These are phyloP conservation scores for Parvularia atlantis DNA, from an alignment of 78 protist genomes.

Conservation along the genomic window DNA sequence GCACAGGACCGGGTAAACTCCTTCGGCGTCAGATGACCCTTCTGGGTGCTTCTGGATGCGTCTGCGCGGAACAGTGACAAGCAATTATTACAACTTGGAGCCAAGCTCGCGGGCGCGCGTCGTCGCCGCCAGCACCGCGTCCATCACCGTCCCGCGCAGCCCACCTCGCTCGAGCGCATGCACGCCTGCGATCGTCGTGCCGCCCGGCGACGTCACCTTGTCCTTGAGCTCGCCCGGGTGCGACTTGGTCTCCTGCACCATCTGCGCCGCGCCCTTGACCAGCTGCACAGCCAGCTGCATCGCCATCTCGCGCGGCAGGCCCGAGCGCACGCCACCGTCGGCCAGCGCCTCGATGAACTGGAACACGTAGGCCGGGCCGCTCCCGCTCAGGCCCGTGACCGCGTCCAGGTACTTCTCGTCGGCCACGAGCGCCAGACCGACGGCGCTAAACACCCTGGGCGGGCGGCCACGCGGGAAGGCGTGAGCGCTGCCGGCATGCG, in stretches of 20 bases:
- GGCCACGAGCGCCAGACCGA: slow-evolving; percentile 23
- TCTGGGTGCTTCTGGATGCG: too few relatives aligned
- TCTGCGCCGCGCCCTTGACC: slow-evolving; percentile 54
- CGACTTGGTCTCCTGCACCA: slow-evolving; percentile 40
- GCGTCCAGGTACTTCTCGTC: slow-evolving; percentile 41
- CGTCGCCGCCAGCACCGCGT: slow-evolving; percentile 43
- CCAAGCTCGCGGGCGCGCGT: slow-evolving; percentile 30
- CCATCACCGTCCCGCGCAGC: slow-evolving; percentile 23
- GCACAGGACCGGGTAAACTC: too few relatives aligned
- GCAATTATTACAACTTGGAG: too few relatives aligned
- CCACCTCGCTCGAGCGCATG: slow-evolving; percentile 41
- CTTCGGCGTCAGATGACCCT: too few relatives aligned
- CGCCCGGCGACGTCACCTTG: slow-evolving; percentile 49
- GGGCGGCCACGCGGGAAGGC: too few relatives aligned
- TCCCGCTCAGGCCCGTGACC: slow-evolving; percentile 62
- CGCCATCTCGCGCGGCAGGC: slow-evolving; percentile 39
- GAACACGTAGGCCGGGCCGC: slow-evolving; percentile 65
- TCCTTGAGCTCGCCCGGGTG: slow-evolving; percentile 31
- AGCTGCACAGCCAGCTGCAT: slow-evolving; percentile 51
- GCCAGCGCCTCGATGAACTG: slow-evolving; percentile 59
- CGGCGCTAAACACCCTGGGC: slow-evolving; percentile 7
- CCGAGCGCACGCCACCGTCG: slow-evolving; percentile 59
- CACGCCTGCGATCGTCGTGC: slow-evolving; percentile 63
- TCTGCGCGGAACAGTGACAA: too few relatives aligned
- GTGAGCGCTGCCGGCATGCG: too few relatives aligned